Conservation (phyloP, 2,329 filamentous ascomycete species). For the Aureobasidium sp. region DNA sequence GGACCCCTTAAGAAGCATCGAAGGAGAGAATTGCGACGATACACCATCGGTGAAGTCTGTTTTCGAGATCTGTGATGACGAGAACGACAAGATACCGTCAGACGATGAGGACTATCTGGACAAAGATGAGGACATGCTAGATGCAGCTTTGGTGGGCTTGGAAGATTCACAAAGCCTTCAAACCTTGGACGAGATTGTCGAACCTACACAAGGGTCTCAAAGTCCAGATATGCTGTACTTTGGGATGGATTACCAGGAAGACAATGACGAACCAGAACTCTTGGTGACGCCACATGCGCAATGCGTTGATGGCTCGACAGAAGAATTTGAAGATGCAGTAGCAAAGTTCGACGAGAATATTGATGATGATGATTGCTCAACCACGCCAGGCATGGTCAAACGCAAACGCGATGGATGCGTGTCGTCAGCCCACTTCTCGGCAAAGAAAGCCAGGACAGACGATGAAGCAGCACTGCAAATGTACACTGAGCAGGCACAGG, state of each 20-base stretch:
- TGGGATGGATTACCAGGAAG: neutral
- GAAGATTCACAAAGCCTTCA: constrained; percentile 14
- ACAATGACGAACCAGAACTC: neutral
- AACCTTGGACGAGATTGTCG: neutral
- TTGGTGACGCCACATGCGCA: neutral
- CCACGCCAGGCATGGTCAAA: neutral
- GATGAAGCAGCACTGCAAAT: neutral
- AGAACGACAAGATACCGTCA: neutral
- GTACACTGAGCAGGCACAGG: neutral
- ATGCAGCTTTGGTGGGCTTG: constrained; percentile 14
- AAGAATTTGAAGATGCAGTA: neutral
- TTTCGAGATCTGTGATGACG: neutral
- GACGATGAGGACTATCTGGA: constrained; percentile 6
- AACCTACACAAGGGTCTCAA: neutral
- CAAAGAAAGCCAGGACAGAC: neutral
- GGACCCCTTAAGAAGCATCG: neutral
- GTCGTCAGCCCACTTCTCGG: neutral
- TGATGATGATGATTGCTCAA: neutral
- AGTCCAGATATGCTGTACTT: neutral
- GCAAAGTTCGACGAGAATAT: neutral
- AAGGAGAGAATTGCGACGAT: neutral
- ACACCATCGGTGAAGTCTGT: neutral
- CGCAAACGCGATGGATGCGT: neutral
- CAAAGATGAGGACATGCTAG: constrained; percentile 16
- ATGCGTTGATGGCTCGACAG: neutral